Conservation (phyloP, 179 eudicot species). For the Sideroxylon spinosum region DNA sequence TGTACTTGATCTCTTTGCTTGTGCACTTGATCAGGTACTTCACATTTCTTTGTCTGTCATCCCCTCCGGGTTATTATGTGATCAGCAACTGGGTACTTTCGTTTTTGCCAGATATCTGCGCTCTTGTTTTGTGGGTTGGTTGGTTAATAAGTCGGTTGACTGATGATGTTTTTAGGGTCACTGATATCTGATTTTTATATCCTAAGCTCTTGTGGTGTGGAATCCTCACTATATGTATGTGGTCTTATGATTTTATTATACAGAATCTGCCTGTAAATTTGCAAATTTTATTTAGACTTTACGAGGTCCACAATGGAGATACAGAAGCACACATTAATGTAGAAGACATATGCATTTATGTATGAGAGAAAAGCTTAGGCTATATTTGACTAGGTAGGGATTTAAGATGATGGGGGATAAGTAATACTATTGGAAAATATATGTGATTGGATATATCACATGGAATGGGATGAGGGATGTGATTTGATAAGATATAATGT, state of each 20-base stretch:
- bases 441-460: no score
- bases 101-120: background rate
- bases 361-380: background rate
- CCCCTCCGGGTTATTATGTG: background rate
- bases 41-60: background rate
- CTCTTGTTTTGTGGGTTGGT: background rate
- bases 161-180: conserved; percentile 12
- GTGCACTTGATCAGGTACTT: conserved; percentile 96
- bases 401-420: no score
- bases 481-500: no score
- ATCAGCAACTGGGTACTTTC: conserved; percentile 41
- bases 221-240: background rate
- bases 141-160: conserved; percentile 2
- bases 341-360: background rate
- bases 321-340: background rate
- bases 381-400: no score
- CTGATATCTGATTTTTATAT: background rate
- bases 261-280: background rate
- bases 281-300: background rate
- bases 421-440: no score
- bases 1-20: conserved; percentile 87
- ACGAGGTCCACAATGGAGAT: background rate
- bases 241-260: no score
- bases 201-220: background rate
- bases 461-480: no score